Conservation (phyloP, 2,329 filamentous ascomycete species). For the Mariannaea sp. region DNA sequence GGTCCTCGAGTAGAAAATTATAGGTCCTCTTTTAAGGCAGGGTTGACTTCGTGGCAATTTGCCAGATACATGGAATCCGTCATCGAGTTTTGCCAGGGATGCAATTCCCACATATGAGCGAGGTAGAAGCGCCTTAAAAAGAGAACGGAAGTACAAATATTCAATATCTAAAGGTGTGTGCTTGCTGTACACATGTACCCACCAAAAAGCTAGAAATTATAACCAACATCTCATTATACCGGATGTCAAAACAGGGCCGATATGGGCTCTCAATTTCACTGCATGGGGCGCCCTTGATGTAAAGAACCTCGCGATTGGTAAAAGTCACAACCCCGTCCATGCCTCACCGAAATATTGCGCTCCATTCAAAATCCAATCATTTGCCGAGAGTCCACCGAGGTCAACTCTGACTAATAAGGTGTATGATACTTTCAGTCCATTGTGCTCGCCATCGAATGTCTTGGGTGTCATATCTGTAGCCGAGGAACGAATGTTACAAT, state of each 20-base stretch:
- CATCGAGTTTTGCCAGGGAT: background rate
- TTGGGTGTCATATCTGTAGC: too few relatives aligned
- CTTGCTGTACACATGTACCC: slow-evolving; percentile 1
- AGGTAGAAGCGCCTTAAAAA: too few relatives aligned
- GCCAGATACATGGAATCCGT: background rate
- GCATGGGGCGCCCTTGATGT: too few relatives aligned
- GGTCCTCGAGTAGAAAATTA: too few relatives aligned
- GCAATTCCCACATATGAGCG: background rate
- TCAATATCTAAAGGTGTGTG: background rate
- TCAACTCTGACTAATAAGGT: background rate
- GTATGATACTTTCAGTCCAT: background rate
- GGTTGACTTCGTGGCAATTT: background rate
- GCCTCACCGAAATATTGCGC: background rate
- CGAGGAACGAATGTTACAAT: too few relatives aligned
- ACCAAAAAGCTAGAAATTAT: slow-evolving; percentile 8
- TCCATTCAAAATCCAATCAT: background rate
- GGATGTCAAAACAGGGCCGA: slow-evolving; percentile 14
- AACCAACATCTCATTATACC: slow-evolving; percentile 2
- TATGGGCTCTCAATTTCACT: background rate
- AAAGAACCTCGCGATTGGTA: too few relatives aligned
- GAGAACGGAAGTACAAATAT: too few relatives aligned
- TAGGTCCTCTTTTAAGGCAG: background rate
- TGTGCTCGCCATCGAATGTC: background rate
- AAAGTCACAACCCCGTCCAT: background rate
- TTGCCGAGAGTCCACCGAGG: slow-evolving; percentile 1